A percentile compares a stretch with the other conserved stretches of the same genome.
Conservation (phyloP, 2,329 filamentous ascomycete species). For the Phyllosticta capitalensis region DNA sequence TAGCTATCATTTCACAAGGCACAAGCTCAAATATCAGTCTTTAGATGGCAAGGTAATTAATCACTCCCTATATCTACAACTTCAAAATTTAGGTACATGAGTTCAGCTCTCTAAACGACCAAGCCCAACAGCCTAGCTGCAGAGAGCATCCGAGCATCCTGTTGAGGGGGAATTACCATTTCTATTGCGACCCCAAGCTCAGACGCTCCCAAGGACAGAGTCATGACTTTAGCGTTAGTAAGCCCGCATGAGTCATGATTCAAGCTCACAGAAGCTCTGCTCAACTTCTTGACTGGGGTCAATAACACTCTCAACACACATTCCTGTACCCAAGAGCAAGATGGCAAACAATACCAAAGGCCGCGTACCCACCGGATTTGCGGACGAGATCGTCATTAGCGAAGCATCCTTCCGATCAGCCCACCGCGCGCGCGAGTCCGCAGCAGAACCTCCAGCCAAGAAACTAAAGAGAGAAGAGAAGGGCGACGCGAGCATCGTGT, state of each 20-base stretch:
- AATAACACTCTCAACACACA: background rate
- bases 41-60: too few relatives aligned
- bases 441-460: slow-evolving; percentile 52
- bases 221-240: background rate
- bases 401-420: slow-evolving; percentile 84
- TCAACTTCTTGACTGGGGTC: background rate
- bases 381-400: slow-evolving; percentile 79
- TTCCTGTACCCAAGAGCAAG: slow-evolving; percentile 17
- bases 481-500: slow-evolving; percentile 72
- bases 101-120: too few relatives aligned
- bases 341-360: slow-evolving; percentile 20
- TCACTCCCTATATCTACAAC: too few relatives aligned
- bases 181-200: too few relatives aligned
- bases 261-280: background rate
- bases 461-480: slow-evolving; percentile 75
- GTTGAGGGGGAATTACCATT: too few relatives aligned
- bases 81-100: too few relatives aligned
- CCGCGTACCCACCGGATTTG: slow-evolving; percentile 61
- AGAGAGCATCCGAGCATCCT: too few relatives aligned
- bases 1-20: too few relatives aligned
- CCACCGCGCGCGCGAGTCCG: slow-evolving; percentile 65
- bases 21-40: too few relatives aligned
- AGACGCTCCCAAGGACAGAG: too few relatives aligned
- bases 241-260: background rate
- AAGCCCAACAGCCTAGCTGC: too few relatives aligned